A percentile compares a stretch with the other conserved stretches of the same genome.
These are phyloP conservation scores for Tuber brumale DNA, from an alignment of 495 filamentous ascomycete species.

Conservation along the genomic window DNA sequence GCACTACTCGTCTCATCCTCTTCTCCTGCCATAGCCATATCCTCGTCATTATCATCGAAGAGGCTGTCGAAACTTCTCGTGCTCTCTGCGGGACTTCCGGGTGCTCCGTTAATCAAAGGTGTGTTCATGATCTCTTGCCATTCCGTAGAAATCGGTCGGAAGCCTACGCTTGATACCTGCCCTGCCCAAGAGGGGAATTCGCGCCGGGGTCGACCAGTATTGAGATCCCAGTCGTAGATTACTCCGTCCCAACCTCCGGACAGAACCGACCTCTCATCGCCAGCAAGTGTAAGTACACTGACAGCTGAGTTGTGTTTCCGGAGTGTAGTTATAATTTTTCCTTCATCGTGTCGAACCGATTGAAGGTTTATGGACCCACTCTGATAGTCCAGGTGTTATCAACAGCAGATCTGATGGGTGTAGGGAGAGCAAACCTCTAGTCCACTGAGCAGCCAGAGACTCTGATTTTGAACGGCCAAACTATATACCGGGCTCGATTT, in stretches of 20 bases:
- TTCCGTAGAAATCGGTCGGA: constrained; percentile 52
- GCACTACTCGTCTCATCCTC: constrained; percentile 80
- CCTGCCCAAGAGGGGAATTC: constrained; percentile 63
- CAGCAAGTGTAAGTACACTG: constrained; percentile 71
- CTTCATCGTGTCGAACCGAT: constrained; percentile 87
- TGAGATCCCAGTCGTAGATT: too few species aligned
- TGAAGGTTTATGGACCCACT: constrained; percentile 89
- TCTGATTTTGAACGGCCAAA: constrained; percentile 83
- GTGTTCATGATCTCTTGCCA: constrained; percentile 34
- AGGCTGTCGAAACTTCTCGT: constrained; percentile 44
- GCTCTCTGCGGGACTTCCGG: constrained; percentile 36
- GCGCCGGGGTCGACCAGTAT: constrained; percentile 70
- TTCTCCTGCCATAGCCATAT: constrained; percentile 54
- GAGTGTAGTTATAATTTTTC: constrained; percentile 73
- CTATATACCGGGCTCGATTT: constrained; percentile 82
- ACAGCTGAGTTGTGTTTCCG: constrained; percentile 86
- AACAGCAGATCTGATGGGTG: background rate
- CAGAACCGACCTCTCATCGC: constrained; percentile 79
- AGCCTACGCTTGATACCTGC: constrained; percentile 83
- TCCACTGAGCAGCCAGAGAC: constrained; percentile 83
- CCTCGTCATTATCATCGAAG: constrained; percentile 62
- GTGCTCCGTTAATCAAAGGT: constrained; percentile 31
- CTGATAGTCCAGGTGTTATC: constrained; percentile 11
- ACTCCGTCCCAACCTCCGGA: constrained; percentile 96
- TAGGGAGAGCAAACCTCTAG: constrained; percentile 51